A percentile compares a stretch with the other conserved stretches of the same genome.
Evolutionary conservation across 2,329 filamentous ascomycete genomes (phyloP).

Genomic region (Apiospora marii): DNA sequence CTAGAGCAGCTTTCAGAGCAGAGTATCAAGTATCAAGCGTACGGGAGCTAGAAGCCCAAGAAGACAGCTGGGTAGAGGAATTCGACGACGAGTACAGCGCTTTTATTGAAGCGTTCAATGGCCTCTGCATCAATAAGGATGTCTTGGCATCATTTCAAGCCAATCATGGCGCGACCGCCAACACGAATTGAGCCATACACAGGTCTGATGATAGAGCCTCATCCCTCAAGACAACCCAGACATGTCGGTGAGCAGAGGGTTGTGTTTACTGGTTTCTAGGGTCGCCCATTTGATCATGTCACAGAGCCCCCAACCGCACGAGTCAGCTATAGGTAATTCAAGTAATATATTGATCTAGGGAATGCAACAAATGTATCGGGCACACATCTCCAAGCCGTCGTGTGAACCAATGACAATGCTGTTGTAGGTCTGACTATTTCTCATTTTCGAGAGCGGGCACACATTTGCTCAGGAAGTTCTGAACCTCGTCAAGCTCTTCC

Average conservation of each 20-base stretch:
- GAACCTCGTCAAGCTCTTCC: conserved; percentile 83
- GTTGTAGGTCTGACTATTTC: conserved; percentile 49
- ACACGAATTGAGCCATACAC: neutral
- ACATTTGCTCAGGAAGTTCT: conserved; percentile 60
- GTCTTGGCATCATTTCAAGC: neutral
- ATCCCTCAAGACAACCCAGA: neutral
- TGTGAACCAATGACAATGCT: neutral
- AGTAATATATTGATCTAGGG: neutral
- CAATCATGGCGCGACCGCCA: neutral
- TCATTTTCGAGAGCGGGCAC: conserved; percentile 52
- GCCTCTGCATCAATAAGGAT: neutral
- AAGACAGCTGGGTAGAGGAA: neutral
- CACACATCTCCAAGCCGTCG: too few relatives aligned
- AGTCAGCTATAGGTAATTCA: neutral
- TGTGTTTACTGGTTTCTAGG: neutral
- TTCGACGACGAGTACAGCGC: neutral
- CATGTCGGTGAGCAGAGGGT: neutral
- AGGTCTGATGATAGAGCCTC: neutral
- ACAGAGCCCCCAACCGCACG: neutral
- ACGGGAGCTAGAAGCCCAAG: neutral
- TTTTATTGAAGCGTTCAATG: neutral
- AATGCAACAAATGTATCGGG: neutral
- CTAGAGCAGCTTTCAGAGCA: neutral
- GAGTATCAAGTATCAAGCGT: neutral
- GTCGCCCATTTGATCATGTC: neutral